phyloP scores from a whole-genome alignment of 2,329 filamentous ascomycete species.

The Exophiala aquamarina region DNA sequence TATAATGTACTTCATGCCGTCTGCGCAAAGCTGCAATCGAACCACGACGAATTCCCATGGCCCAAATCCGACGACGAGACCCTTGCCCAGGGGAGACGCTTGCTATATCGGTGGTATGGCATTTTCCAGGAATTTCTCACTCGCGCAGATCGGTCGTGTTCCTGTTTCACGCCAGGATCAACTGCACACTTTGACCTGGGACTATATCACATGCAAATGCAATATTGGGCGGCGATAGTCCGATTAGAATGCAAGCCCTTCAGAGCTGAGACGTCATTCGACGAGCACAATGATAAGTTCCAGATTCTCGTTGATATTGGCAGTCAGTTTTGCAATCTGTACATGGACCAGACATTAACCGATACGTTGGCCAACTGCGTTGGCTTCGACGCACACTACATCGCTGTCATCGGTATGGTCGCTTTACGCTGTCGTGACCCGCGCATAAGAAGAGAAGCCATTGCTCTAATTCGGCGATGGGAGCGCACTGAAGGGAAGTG shows the following conservation, averaged over 20 bases:
- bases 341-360: not conserved
- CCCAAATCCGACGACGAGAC: not conserved
- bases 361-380: slow-evolving; percentile 1
- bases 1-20: slow-evolving; percentile 1
- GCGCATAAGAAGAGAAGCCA: not conserved
- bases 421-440: slow-evolving; percentile 5
- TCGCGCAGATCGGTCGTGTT: not conserved
- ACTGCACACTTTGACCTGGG: slow-evolving; percentile 4
- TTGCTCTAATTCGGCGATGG: not conserved
- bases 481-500: not conserved
- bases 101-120: slow-evolving; percentile 1
- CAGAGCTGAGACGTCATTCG: slow-evolving; percentile 5
- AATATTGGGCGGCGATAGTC: slow-evolving; percentile 1
- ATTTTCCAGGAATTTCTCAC: not conserved
- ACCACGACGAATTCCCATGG: not conserved
- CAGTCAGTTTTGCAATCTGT: not conserved
- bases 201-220: slow-evolving; percentile 3
- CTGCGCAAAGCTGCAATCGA: not conserved
- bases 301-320: not conserved
- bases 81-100: not conserved
- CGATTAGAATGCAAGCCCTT: slow-evolving; percentile 4
- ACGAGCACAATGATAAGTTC: not conserved
- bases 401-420: not conserved
- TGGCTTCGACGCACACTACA: slow-evolving; percentile 2
- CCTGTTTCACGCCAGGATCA: not conserved